These are phyloP conservation scores for Populus davidiana DNA, from an alignment of 345 rosid species.

Conservation along the genomic window DNA sequence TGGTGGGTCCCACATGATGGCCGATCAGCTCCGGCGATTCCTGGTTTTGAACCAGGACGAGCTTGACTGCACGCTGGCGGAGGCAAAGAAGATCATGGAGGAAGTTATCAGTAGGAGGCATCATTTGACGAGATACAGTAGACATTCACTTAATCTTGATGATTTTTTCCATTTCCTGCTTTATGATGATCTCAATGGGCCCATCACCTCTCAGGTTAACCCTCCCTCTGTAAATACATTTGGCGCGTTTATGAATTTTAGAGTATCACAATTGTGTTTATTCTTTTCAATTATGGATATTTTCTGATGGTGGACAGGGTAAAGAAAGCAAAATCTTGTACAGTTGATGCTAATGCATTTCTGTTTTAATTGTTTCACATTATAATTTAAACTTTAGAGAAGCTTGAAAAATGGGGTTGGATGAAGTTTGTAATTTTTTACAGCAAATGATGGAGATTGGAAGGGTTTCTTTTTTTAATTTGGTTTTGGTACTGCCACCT, in stretches of 20 bases:
- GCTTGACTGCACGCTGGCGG: conserved; percentile 12
- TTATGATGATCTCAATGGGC: conserved; percentile 30
- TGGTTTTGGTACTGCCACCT: background rate
- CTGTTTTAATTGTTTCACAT: background rate
- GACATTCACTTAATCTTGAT: conserved; percentile 21
- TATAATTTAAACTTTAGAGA: background rate
- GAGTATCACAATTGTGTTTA: background rate
- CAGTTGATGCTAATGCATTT: background rate
- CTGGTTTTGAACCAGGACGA: conserved; percentile 15
- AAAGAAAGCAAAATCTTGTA: background rate
- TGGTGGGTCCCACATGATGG: conserved; percentile 16
- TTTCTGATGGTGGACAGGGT: background rate
- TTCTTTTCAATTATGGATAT: background rate
- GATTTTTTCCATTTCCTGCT: conserved; percentile 30
- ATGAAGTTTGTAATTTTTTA: background rate
- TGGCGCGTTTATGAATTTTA: background rate
- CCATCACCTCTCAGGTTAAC: conserved; percentile 16
- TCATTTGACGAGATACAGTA: conserved; percentile 5
- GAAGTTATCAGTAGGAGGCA: conserved; percentile 15
- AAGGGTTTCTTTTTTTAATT: no score
- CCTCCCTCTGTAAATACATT: background rate
- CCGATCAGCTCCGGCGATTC: conserved; percentile 25
- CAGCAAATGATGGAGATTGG: background rate
- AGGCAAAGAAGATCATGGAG: conserved; percentile 18
- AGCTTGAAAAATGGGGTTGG: background rate